Conservation (phyloP, 177 flowering plant genomes). For the Vitis hybrid region DNA sequence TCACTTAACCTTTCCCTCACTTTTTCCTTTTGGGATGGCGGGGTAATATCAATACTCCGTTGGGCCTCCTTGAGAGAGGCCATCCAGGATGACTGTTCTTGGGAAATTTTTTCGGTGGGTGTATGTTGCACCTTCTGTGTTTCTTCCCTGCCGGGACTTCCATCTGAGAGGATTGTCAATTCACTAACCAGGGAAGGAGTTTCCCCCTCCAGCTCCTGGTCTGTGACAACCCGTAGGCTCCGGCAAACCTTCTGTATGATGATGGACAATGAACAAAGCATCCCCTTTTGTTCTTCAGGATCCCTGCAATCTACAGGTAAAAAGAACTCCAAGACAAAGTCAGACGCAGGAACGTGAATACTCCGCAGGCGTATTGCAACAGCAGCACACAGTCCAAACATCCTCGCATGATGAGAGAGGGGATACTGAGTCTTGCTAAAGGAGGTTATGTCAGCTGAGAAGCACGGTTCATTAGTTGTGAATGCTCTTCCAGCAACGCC, state of each 20-base stretch:
- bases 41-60: slow-evolving; percentile 21
- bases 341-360: slow-evolving; percentile 43
- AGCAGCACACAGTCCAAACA: slow-evolving; percentile 66
- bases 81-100: slow-evolving; percentile 30
- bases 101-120: slow-evolving; percentile 22
- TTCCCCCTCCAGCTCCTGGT: slow-evolving; percentile 59
- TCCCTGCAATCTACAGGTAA: slow-evolving; percentile 38
- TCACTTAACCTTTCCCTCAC: slow-evolving; percentile 18
- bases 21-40: slow-evolving; percentile 24
- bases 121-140: slow-evolving; percentile 11
- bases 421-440: slow-evolving; percentile 61
- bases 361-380: slow-evolving; percentile 77
- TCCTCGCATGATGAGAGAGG: slow-evolving; percentile 70
- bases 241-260: slow-evolving; percentile 33
- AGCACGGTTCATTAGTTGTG: slow-evolving; percentile 70
- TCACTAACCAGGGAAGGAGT: slow-evolving; percentile 16
- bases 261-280: slow-evolving; percentile 38
- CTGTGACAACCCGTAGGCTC: slow-evolving; percentile 48
- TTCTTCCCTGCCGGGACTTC: slow-evolving; percentile 20
- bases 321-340: slow-evolving; percentile 67
- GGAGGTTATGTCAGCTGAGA: slow-evolving; percentile 52
- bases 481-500: slow-evolving; percentile 76
- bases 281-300: slow-evolving; percentile 39
- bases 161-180: slow-evolving; percentile 26
- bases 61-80: slow-evolving; percentile 22